Conservation (phyloP, 139 green algal genomes). For the Tetradesmus obliquus region DNA sequence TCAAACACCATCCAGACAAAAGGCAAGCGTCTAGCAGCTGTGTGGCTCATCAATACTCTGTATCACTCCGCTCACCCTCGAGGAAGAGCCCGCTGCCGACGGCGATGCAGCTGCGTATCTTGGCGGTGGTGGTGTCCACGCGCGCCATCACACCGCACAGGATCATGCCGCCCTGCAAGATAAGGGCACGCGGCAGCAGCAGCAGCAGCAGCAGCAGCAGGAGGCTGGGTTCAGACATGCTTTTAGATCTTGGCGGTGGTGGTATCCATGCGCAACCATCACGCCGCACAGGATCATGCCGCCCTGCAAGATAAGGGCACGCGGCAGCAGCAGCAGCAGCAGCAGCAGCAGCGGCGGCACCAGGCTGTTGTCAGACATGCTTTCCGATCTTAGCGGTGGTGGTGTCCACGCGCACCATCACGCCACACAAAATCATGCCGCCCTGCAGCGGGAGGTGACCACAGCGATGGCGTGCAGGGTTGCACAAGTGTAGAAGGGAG, state of each 20-base stretch:
- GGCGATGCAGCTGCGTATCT: conserved; percentile 47
- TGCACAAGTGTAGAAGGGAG: background rate
- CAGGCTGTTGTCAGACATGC: too few relatives aligned
- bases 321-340: background rate
- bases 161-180: conserved; percentile 59
- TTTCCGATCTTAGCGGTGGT: conserved; percentile 35
- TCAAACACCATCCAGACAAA: background rate
- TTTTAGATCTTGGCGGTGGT: conserved; percentile 41
- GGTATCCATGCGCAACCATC: conserved; percentile 50
- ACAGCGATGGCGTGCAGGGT: background rate
- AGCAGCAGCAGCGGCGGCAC: too few relatives aligned
- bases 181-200: background rate
- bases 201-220: background rate
- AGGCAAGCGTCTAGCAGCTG: background rate
- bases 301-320: background rate
- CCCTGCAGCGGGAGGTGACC: conserved; percentile 23
- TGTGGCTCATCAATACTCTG: background rate
- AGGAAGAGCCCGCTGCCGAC: conserved; percentile 56
- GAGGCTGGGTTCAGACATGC: too few relatives aligned
- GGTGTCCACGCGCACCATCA: conserved; percentile 49
- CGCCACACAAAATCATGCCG: conserved; percentile 63
- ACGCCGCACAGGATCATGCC: conserved; percentile 65
- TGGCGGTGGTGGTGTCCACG: conserved; percentile 41
- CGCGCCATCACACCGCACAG: conserved; percentile 57
- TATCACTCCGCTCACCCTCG: conserved; percentile 24